Conservation (phyloP, 805 yeast species). For the Debaryomyces maramus region DNA sequence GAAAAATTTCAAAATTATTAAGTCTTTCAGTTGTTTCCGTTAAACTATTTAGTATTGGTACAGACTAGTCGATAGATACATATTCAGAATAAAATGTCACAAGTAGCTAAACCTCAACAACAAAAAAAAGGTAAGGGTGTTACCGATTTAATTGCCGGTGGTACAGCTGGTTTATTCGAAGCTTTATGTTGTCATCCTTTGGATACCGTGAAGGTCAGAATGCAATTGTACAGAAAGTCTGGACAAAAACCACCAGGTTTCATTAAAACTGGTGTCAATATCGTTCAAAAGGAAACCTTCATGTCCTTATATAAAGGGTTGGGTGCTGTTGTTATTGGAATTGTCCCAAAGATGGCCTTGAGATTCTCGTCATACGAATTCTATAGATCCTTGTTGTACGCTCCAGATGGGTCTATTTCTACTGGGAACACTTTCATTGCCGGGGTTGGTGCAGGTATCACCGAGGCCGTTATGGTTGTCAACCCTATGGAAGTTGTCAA, state of each 20-base stretch:
- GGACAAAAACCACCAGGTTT: constrained; percentile 87
- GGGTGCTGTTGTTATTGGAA: constrained; percentile 96
- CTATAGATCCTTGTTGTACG: constrained; percentile 68
- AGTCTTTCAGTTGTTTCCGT: background rate
- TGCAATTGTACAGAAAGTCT: constrained; percentile 81
- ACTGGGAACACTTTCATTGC: constrained; percentile 81
- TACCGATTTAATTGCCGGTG: constrained; percentile 84
- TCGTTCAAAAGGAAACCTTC: constrained; percentile 77
- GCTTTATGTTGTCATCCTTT: constrained; percentile 98
- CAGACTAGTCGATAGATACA: background rate
- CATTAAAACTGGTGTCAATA: constrained; percentile 73
- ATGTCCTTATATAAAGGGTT: constrained; percentile 90
- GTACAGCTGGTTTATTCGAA: constrained; percentile 95
- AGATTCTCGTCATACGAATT: constrained; percentile 93
- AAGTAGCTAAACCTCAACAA: constrained; percentile 10
- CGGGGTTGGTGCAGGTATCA: constrained; percentile 96
- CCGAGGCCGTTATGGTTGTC: constrained; percentile 92
- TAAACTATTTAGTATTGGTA: background rate
- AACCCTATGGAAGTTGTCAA: constrained; percentile 98
- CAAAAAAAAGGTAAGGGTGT: constrained; percentile 44
- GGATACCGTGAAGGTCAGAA: constrained; percentile 94
- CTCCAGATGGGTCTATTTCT: constrained; percentile 62
- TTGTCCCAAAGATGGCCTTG: constrained; percentile 97
- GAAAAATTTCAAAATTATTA: background rate
- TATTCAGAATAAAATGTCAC: constrained; percentile 10